Conservation (phyloP, 345 rosid species). For the Hibiscus tridactylites region DNA sequence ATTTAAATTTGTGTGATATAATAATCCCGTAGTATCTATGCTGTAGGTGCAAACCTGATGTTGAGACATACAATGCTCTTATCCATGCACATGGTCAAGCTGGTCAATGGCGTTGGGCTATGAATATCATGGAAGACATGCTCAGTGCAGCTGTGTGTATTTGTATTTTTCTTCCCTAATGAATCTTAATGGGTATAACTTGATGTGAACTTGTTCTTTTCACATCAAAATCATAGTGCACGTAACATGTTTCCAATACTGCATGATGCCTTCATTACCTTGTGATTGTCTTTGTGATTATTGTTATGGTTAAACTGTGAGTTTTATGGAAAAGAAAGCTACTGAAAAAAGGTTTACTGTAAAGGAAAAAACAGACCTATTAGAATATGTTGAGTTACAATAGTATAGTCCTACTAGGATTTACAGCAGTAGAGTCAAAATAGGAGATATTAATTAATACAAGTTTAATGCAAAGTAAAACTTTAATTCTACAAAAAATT, state of each 20-base stretch:
- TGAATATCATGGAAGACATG: constrained; percentile 89
- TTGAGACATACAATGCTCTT: constrained; percentile 82
- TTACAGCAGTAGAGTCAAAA: no score
- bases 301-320: not conserved
- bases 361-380: no score
- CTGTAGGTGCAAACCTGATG: constrained; percentile 83
- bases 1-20: not conserved
- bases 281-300: not conserved
- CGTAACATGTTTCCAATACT: constrained; percentile 4
- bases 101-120: constrained; percentile 95
- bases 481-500: no score
- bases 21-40: constrained; percentile 5
- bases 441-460: no score
- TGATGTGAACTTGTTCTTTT: constrained; percentile 24
- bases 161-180: constrained; percentile 28
- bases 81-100: constrained; percentile 83
- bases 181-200: constrained; percentile 25
- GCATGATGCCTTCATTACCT: not conserved
- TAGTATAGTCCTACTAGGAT: no score
- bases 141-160: constrained; percentile 76
- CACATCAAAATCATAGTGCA: not conserved
- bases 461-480: no score
- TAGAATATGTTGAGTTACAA: no score
- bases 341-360: no score
- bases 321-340: no score